phyloP scores from a whole-genome alignment of 352 stramenopile genomes.

The Phytophthora capsici region DNA sequence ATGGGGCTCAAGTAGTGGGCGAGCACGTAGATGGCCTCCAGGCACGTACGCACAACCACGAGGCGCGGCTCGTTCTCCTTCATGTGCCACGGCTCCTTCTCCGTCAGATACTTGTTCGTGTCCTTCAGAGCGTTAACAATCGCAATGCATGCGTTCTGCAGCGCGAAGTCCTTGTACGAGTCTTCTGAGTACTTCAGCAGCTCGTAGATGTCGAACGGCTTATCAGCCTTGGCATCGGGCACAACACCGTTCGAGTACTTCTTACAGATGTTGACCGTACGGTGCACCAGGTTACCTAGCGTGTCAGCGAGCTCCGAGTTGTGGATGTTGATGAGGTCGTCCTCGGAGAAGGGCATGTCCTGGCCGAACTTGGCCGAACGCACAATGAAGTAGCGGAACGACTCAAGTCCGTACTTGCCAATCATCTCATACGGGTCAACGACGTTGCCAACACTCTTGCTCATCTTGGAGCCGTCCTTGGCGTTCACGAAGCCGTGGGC shows the following conservation, averaged over 20 bases:
- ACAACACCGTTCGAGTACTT: constrained; percentile 94
- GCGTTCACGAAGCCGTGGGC: constrained; percentile 98
- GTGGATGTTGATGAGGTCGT: constrained; percentile 96
- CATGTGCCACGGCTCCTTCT: constrained; percentile 98
- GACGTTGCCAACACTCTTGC: constrained; percentile 99
- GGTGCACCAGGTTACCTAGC: constrained; percentile 97
- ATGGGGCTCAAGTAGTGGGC: constrained; percentile 96
- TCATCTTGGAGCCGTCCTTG: constrained; percentile 99
- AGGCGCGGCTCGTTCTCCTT: constrained; percentile 89
- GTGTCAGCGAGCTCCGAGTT: constrained; percentile 96
- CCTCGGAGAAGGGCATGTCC: constrained; percentile 94
- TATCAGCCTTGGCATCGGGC: constrained; percentile 56
- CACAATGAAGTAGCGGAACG: constrained; percentile 95
- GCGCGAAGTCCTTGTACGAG: constrained; percentile 93
- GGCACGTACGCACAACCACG: constrained; percentile 93
- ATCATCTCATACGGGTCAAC: constrained; percentile 97
- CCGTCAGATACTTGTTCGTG: constrained; percentile 98
- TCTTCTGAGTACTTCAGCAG: constrained; percentile 83
- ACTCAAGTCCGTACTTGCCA: constrained; percentile 93
- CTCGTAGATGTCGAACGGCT: constrained; percentile 88
- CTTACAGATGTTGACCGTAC: constrained; percentile 95
- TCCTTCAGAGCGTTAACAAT: constrained; percentile 93
- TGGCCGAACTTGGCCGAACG: constrained; percentile 94
- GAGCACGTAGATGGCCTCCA: constrained; percentile 98
- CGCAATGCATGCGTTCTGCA: constrained; percentile 91